Conservation (phyloP, 176 grass and related monocot genomes). For the Cenchrus purpureus region DNA sequence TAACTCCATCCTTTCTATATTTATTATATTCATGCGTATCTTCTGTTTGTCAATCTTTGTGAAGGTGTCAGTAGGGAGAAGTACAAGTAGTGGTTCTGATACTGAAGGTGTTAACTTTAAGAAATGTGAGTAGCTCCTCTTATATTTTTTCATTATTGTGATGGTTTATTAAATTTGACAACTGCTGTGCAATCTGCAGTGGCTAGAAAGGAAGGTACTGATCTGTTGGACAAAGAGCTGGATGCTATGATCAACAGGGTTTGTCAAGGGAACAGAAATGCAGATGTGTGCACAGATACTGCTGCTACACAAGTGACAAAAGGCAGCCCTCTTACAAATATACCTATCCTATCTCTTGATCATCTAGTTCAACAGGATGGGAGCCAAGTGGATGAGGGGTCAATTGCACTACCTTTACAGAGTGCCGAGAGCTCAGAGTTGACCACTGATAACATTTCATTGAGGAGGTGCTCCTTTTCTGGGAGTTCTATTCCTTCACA, state of each 20-base stretch:
- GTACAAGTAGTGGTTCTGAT: slow-evolving; percentile 20
- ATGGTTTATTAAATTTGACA: slow-evolving; percentile 28
- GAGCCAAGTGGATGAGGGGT: slow-evolving; percentile 16
- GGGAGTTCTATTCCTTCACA: slow-evolving; percentile 13
- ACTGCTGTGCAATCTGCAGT: slow-evolving; percentile 39
- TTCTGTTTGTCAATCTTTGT: slow-evolving; percentile 35
- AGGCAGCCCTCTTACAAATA: not conserved
- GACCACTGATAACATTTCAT: slow-evolving; percentile 7
- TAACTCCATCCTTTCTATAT: slow-evolving; percentile 16
- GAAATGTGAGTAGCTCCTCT: slow-evolving; percentile 42
- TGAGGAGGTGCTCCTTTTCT: slow-evolving; percentile 8
- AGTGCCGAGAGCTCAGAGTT: slow-evolving; percentile 12
- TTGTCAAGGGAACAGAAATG: not conserved
- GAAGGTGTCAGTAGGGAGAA: slow-evolving; percentile 41
- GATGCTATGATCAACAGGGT: not conserved
- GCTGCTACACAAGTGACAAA: not conserved
- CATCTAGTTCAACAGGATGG: slow-evolving; percentile 7
- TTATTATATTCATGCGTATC: slow-evolving; percentile 19
- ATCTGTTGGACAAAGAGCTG: not conserved
- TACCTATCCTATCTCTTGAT: slow-evolving; percentile 8
- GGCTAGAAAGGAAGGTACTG: slow-evolving; percentile 33
- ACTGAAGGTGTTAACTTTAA: slow-evolving; percentile 25
- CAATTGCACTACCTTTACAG: not conserved
- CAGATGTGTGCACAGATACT: not conserved
- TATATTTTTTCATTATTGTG: not conserved